Conservation (phyloP, 805 yeast genomes). For the Saturnispora mendoncae region DNA sequence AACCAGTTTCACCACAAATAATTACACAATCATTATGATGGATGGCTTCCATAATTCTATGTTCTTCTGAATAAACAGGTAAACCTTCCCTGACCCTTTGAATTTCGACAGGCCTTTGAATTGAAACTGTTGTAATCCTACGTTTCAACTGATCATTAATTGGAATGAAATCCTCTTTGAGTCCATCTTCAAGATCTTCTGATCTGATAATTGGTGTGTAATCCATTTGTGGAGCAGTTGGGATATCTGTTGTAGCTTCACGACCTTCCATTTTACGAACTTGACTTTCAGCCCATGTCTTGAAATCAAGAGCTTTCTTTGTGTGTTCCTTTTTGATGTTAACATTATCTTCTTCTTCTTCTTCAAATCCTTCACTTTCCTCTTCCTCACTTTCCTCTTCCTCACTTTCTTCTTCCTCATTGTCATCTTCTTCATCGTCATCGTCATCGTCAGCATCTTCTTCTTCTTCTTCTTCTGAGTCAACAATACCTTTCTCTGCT, state of each 20-base stretch:
- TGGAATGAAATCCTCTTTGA: slow-evolving; percentile 52
- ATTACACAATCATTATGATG: slow-evolving; percentile 86
- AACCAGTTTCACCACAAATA: slow-evolving; percentile 96
- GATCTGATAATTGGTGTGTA: slow-evolving; percentile 50
- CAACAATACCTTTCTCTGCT: slow-evolving; percentile 14
- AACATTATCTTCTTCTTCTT: slow-evolving; percentile 25
- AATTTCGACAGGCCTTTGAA: slow-evolving; percentile 55
- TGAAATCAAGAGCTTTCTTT: slow-evolving; percentile 56
- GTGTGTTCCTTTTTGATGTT: slow-evolving; percentile 36
- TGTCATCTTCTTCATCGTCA: slow-evolving; percentile 26
- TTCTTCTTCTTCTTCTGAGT: slow-evolving; percentile 6
- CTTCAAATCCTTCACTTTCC: slow-evolving; percentile 25
- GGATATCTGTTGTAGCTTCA: slow-evolving; percentile 36
- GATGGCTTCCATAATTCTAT: slow-evolving; percentile 88
- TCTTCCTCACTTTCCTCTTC: slow-evolving; percentile 23
- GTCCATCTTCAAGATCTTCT: slow-evolving; percentile 66
- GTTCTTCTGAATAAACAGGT: slow-evolving; percentile 90
- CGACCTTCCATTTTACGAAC: slow-evolving; percentile 57
- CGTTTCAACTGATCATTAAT: slow-evolving; percentile 45
- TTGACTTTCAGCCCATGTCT: slow-evolving; percentile 80
- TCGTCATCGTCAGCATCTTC: slow-evolving; percentile 14
- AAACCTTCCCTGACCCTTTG: slow-evolving; percentile 60
- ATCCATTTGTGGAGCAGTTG: slow-evolving; percentile 41
- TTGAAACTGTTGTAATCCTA: slow-evolving; percentile 58
- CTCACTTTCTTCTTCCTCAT: slow-evolving; percentile 25